phyloP scores from a whole-genome alignment of 129 eudicot species.

The Logfia minima region DNA sequence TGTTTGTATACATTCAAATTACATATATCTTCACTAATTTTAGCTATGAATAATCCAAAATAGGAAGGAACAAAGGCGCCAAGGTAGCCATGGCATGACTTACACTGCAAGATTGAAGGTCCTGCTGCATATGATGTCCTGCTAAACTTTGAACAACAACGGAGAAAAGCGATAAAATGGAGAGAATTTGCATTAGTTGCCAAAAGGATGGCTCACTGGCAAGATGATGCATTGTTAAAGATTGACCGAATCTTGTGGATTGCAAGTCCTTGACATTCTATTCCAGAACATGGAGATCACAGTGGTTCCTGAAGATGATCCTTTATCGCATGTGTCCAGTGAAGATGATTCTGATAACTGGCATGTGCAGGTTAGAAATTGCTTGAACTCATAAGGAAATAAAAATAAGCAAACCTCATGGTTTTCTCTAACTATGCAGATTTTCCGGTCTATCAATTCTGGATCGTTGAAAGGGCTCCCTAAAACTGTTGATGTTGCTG shows the following conservation, averaged over 20 bases:
- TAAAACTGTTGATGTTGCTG: slow-evolving; percentile 60
- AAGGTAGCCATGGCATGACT: slow-evolving; percentile 98
- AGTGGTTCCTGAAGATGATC: slow-evolving; percentile 65
- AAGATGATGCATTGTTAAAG: slow-evolving; percentile 83
- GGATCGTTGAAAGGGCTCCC: slow-evolving; percentile 90
- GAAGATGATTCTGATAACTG: slow-evolving; percentile 80
- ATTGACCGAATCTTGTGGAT: slow-evolving; percentile 94
- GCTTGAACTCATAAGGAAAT: not conserved
- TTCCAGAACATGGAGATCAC: slow-evolving; percentile 37
- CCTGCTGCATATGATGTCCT: slow-evolving; percentile 99
- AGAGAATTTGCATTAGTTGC: slow-evolving; percentile 55
- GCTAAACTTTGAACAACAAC: slow-evolving; percentile 82
- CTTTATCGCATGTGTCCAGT: slow-evolving; percentile 51
- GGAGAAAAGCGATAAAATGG: slow-evolving; percentile 89
- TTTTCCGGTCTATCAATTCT: slow-evolving; percentile 91
- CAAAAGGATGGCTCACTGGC: slow-evolving; percentile 56
- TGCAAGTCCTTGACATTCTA: slow-evolving; percentile 53
- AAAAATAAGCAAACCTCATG: not conserved
- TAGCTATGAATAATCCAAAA: not conserved
- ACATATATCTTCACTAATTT: too few relatives aligned
- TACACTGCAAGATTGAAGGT: slow-evolving; percentile 87
- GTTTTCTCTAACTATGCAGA: slow-evolving; percentile 42
- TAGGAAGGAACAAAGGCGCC: slow-evolving; percentile 81
- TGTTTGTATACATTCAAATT: too few relatives aligned
- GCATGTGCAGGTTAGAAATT: slow-evolving; percentile 80